Conservation (phyloP, 352 stramenopile genomes). For the Globisporangium sylvaticum region DNA sequence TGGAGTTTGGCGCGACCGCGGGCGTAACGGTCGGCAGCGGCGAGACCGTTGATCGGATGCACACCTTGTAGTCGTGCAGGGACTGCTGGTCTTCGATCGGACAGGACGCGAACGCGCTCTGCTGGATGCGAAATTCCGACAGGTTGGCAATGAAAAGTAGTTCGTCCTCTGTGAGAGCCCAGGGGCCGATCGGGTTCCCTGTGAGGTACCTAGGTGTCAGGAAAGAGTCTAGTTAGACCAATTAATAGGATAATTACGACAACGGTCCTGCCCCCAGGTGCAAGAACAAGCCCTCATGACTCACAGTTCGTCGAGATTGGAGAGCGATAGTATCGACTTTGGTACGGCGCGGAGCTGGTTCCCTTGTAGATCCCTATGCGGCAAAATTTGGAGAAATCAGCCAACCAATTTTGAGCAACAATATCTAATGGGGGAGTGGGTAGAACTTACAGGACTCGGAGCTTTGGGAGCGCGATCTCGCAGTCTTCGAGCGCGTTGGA, state of each 20-base stretch:
- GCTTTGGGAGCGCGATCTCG: conserved; percentile 11
- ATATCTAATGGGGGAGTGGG: not conserved
- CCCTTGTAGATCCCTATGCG: conserved; percentile 12
- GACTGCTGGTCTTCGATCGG: conserved; percentile 21
- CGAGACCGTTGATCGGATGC: conserved; percentile 10
- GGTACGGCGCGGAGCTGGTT: conserved; percentile 18
- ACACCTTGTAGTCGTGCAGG: conserved; percentile 29
- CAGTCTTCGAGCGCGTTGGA: conserved; percentile 20
- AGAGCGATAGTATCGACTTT: conserved; percentile 8
- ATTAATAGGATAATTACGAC: too few relatives aligned
- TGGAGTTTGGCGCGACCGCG: not conserved
- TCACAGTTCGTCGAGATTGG: conserved; percentile 21
- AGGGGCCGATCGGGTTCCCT: conserved; percentile 34
- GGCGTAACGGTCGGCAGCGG: conserved; percentile 1
- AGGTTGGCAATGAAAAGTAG: conserved; percentile 31
- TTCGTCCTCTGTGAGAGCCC: conserved; percentile 17
- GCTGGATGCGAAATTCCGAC: conserved; percentile 26
- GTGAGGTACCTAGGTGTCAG: conserved; percentile 23
- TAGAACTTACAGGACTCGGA: conserved; percentile 15
- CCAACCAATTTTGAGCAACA: not conserved
- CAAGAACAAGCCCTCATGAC: too few relatives aligned
- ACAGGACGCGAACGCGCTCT: conserved; percentile 43
- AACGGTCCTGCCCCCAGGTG: too few relatives aligned
- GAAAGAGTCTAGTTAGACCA: not conserved
- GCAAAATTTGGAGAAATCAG: not conserved